These are phyloP conservation scores for Spencermartinsiella europaea DNA, from an alignment of 805 yeast species.

Conservation along the genomic window DNA sequence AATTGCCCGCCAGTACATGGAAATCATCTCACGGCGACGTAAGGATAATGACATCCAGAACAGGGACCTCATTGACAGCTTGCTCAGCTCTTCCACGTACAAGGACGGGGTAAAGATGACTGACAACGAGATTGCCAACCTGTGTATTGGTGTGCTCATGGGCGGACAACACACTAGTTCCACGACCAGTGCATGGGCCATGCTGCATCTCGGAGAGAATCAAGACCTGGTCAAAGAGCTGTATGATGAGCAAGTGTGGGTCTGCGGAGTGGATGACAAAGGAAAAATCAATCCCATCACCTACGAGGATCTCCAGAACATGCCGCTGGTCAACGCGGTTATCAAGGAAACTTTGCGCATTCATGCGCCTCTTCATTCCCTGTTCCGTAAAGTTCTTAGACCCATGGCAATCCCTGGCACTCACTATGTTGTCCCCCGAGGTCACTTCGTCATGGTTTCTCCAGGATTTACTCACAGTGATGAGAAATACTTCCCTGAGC, in stretches of 20 bases:
- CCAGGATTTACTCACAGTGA: constrained; percentile 87
- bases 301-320: constrained; percentile 75
- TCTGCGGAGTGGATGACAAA: constrained; percentile 39
- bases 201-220: constrained; percentile 82
- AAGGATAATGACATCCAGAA: constrained; percentile 67
- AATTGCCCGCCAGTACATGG: constrained; percentile 76
- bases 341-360: constrained; percentile 92
- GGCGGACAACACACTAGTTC: constrained; percentile 99
- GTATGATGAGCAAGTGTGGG: constrained; percentile 64
- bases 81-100: constrained; percentile 77
- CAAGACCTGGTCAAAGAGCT: constrained; percentile 82
- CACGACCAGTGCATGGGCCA: constrained; percentile 91
- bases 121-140: constrained; percentile 89
- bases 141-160: constrained; percentile 93
- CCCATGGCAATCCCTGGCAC: constrained; percentile 78
- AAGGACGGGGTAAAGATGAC: constrained; percentile 94
- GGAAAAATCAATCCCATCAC: constrained; percentile 50
- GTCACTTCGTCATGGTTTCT: constrained; percentile 84
- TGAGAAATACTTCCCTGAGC: constrained; percentile 73
- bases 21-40: constrained; percentile 71
- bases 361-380: constrained; percentile 95
- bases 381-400: constrained; percentile 83
- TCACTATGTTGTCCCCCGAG: constrained; percentile 75
- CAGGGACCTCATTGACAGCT: constrained; percentile 84
- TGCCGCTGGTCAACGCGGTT: constrained; percentile 76